Evolutionary conservation across 148 eudicot genomes (phyloP).

Genomic region (Camellia japonica): DNA sequence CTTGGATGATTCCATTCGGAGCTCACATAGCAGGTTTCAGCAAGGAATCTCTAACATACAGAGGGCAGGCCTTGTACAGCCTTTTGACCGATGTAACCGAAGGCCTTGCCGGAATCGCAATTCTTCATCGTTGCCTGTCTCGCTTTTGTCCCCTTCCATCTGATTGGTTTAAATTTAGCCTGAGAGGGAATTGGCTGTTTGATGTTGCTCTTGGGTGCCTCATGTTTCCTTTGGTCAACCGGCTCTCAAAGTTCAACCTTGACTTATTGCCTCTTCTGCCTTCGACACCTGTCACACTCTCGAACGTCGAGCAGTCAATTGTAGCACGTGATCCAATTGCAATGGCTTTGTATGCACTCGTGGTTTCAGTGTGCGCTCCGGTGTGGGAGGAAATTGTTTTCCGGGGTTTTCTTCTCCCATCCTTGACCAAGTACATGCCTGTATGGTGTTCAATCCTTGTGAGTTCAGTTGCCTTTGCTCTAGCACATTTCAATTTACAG

Average conservation of each 20-base stretch:
- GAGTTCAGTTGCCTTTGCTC: constrained; percentile 75
- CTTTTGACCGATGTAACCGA: constrained; percentile 71
- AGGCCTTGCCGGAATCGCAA: constrained; percentile 75
- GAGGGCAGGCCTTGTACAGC: constrained; percentile 86
- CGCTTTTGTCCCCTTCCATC: constrained; percentile 75
- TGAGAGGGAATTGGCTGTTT: constrained; percentile 69
- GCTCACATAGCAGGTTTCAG: constrained; percentile 69
- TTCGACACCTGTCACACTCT: constrained; percentile 62
- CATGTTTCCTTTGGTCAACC: constrained; percentile 81
- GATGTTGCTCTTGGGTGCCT: constrained; percentile 80
- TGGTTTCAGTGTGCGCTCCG: constrained; percentile 79
- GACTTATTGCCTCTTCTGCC: constrained; percentile 62
- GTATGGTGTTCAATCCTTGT: constrained; percentile 76
- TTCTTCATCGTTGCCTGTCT: constrained; percentile 65
- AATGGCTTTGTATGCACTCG: constrained; percentile 66
- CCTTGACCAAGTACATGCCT: constrained; percentile 84
- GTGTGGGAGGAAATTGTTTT: constrained; percentile 85
- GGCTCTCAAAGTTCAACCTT: constrained; percentile 74
- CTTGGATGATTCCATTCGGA: constrained; percentile 84
- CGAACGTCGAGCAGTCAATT: constrained; percentile 82
- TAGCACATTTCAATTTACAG: constrained; percentile 81
- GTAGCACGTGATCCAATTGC: constrained; percentile 73
- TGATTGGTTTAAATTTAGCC: constrained; percentile 72
- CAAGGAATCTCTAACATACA: constrained; percentile 62
- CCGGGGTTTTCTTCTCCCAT: constrained; percentile 82